phyloP scores from a whole-genome alignment of 1,284 basidiomycete genomes.

The Cystobasidiaceae sp. region DNA sequence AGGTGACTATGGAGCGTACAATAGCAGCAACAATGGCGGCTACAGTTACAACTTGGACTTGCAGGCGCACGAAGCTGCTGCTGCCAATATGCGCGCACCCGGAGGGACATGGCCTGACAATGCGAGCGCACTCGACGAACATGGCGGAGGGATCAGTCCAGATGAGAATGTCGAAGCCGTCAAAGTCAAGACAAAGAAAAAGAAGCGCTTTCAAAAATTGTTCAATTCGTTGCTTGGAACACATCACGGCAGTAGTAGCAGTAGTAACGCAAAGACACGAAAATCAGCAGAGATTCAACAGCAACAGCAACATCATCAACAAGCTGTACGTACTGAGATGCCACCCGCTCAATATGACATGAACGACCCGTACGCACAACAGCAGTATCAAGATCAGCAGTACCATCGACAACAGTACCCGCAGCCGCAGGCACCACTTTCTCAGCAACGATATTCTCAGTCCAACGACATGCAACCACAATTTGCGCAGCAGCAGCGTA shows the following conservation, averaged over 20 bases:
- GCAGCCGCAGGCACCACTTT: background rate
- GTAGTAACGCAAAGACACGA: background rate
- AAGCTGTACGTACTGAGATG: background rate
- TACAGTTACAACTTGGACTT: no score
- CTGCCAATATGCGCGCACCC: background rate
- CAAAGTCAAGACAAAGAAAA: conserved; percentile 19
- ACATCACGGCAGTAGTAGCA: background rate
- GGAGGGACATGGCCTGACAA: conserved; percentile 26
- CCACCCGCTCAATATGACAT: background rate
- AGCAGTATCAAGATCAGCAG: background rate
- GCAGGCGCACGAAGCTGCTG: no score
- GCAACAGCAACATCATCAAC: background rate
- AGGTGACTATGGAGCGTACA: no score
- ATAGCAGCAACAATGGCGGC: no score
- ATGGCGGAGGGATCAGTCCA: conserved; percentile 17
- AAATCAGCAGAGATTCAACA: background rate
- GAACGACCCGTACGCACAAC: background rate
- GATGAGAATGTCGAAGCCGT: conserved; percentile 17
- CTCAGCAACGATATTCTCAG: background rate
- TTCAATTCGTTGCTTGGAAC: conserved; percentile 21
- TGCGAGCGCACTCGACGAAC: conserved; percentile 8
- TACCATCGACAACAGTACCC: background rate
- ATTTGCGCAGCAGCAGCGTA: background rate
- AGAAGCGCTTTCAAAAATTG: conserved; percentile 32
- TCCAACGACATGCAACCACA: background rate